Percentiles rank a stretch among this genome's conserved stretches.
phyloP scores from a whole-genome alignment of 2,329 filamentous ascomycete species.

The Aspergillus brasiliensis region DNA sequence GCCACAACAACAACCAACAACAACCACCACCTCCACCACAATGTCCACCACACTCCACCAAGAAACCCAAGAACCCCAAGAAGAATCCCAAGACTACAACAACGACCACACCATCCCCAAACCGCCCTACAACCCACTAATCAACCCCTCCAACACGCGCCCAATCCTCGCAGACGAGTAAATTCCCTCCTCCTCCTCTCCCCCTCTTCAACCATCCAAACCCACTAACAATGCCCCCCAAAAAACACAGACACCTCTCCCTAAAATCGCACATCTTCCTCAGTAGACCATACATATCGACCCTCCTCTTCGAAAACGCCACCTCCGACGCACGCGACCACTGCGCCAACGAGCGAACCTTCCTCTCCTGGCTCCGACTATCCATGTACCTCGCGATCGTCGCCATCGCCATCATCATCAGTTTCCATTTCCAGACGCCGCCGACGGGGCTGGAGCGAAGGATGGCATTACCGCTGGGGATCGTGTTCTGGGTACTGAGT shows the following conservation, averaged over 20 bases:
- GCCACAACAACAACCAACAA: background rate
- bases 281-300: constrained; percentile 57
- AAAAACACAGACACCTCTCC: constrained; percentile 19
- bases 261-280: constrained; percentile 49
- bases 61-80: background rate
- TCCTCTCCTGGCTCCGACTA: constrained; percentile 87
- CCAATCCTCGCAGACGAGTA: background rate
- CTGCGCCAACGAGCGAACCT: constrained; percentile 69
- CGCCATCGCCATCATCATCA: constrained; percentile 84
- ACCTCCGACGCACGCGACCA: constrained; percentile 68
- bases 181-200: background rate
- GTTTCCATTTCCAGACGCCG: constrained; percentile 81
- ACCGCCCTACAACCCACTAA: constrained; percentile 4
- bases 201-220: background rate
- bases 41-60: background rate
- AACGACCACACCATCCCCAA: background rate
- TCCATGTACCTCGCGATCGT: constrained; percentile 90
- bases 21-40: background rate
- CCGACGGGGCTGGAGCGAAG: constrained; percentile 71
- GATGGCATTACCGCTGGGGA: constrained; percentile 80
- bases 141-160: background rate
- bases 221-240: constrained; percentile 28
- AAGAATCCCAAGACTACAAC: background rate
- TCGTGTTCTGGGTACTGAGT: constrained; percentile 83
- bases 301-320: constrained; percentile 67